Percentiles rank a stretch among this genome's conserved stretches.
phyloP scores from a whole-genome alignment of 306 rosid species.

The Vicia sativa region DNA sequence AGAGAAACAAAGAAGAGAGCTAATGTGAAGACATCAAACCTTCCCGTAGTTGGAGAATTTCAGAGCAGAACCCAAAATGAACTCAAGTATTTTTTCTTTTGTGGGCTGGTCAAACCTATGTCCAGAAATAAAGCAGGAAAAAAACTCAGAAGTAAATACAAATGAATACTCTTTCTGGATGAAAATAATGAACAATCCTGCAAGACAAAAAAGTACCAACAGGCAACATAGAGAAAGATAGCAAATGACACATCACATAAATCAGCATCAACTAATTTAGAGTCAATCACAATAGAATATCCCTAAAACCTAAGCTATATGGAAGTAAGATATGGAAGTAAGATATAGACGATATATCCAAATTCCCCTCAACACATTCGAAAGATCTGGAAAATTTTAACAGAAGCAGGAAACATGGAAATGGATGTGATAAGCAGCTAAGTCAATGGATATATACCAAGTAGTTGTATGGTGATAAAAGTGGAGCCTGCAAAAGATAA shows the following conservation, averaged over 20 bases:
- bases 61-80: conserved; percentile 69
- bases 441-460: conserved; percentile 25
- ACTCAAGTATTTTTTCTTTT: conserved; percentile 61
- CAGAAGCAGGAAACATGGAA: conserved; percentile 3
- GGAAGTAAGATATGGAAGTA: conserved; percentile 2
- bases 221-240: conserved; percentile 5
- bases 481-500: conserved; percentile 11
- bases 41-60: conserved; percentile 74
- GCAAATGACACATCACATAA: conserved; percentile 4
- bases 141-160: conserved; percentile 4
- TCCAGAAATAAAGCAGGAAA: conserved; percentile 1
- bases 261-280: background rate
- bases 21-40: conserved; percentile 55
- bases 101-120: conserved; percentile 78
- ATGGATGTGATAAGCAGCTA: conserved; percentile 27
- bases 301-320: background rate
- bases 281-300: background rate
- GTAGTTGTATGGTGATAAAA: conserved; percentile 5
- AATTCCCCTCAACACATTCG: background rate
- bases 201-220: background rate
- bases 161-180: background rate
- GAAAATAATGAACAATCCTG: background rate
- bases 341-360: background rate
- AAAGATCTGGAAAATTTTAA: conserved; percentile 9
- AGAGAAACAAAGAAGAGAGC: conserved; percentile 7